Evolutionary conservation across 768 basidiomycete genomes (phyloP).

Genomic region (Lepiota brunneoincarnata): DNA sequence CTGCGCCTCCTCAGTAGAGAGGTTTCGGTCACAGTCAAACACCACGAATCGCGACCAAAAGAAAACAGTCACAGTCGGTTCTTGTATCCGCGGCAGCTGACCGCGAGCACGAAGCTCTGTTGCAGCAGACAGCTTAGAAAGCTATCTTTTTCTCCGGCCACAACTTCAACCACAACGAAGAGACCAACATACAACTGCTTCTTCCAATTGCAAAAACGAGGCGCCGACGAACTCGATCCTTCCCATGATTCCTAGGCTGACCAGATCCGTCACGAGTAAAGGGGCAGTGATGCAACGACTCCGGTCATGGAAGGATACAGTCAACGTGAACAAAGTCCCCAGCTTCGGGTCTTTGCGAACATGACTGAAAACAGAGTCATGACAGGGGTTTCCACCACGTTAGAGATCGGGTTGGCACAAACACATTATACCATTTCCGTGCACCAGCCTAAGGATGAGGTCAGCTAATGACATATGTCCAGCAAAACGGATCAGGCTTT

Average conservation of each 20-base stretch:
- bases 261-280: neutral
- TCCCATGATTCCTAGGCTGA: conserved; percentile 2
- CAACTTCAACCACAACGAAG: conserved; percentile 12
- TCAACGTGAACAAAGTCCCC: neutral
- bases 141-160: conserved; percentile 8
- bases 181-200: conserved; percentile 9
- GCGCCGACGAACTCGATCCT: neutral
- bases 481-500: conserved; percentile 8
- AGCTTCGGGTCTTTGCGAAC: conserved; percentile 9
- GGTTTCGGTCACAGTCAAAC: neutral
- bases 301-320: neutral
- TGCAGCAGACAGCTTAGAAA: neutral
- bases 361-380: conserved; percentile 1
- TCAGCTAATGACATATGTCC: neutral
- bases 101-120: conserved; percentile 13
- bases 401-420: conserved; percentile 3
- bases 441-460: conserved; percentile 2
- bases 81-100: conserved; percentile 9
- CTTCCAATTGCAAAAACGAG: neutral
- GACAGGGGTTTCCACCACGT: conserved; percentile 3
- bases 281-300: neutral
- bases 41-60: neutral
- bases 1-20: conserved; percentile 7
- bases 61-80: conserved; percentile 5
- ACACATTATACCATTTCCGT: neutral